phyloP scores from a whole-genome alignment of 2,329 filamentous ascomycete genomes.

The Exutisphaerella laricina region DNA sequence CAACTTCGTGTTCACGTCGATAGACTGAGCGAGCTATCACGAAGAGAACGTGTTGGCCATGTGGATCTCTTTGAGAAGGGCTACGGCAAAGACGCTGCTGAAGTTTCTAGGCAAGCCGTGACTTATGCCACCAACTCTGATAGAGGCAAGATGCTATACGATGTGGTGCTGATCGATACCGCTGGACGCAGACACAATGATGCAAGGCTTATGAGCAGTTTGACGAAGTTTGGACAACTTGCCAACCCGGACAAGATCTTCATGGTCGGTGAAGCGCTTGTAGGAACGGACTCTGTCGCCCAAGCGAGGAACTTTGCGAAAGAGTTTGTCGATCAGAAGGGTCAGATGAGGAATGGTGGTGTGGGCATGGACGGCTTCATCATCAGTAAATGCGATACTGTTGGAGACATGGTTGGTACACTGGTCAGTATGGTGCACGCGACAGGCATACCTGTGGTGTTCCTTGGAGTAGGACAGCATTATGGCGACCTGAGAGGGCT shows the following conservation, averaged over 20 bases:
- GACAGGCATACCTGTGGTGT: conserved; percentile 88
- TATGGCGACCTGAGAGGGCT: conserved; percentile 60
- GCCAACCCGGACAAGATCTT: conserved; percentile 96
- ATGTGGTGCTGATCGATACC: conserved; percentile 95
- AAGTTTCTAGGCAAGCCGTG: conserved; percentile 94
- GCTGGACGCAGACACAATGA: conserved; percentile 94
- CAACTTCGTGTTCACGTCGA: conserved; percentile 93
- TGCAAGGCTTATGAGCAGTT: conserved; percentile 85
- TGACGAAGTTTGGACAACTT: conserved; percentile 97
- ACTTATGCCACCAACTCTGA: conserved; percentile 62
- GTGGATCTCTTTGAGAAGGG: conserved; percentile 96
- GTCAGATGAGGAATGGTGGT: conserved; percentile 45
- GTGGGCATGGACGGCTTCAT: conserved; percentile 90
- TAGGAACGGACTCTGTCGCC: conserved; percentile 90
- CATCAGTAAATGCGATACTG: conserved; percentile 97
- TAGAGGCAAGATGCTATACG: conserved; percentile 48
- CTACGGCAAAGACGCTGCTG: conserved; percentile 95
- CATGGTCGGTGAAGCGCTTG: conserved; percentile 91
- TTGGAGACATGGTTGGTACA: conserved; percentile 97
- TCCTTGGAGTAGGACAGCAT: conserved; percentile 70
- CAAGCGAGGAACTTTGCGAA: conserved; percentile 96
- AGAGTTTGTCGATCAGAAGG: conserved; percentile 56
- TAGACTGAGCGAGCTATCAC: conserved; percentile 82
- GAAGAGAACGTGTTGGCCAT: conserved; percentile 69
- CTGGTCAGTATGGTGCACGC: conserved; percentile 96